Percentiles rank a stretch among this genome's conserved stretches.
Evolutionary conservation across 2,329 filamentous ascomycete species (phyloP).

Genomic region (Fonsecaea pedrosoi): DNA sequence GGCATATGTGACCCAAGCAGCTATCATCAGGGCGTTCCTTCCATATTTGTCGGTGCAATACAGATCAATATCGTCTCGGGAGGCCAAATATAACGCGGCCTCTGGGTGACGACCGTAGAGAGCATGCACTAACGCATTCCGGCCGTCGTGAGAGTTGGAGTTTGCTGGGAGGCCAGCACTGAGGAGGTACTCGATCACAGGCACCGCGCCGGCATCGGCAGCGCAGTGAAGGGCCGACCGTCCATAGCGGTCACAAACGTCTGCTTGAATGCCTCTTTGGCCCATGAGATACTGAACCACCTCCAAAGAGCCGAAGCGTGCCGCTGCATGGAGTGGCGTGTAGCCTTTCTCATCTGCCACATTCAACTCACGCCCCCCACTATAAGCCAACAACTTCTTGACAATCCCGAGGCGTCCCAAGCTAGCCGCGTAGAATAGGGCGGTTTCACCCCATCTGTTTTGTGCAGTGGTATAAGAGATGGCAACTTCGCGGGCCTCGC

Average conservation of each 20-base stretch:
- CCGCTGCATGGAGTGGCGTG: neutral
- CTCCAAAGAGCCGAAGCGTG: neutral
- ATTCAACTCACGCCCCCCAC: conserved; percentile 5
- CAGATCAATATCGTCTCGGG: neutral
- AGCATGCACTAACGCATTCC: neutral
- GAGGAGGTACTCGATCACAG: neutral
- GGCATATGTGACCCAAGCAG: neutral
- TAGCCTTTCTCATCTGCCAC: neutral
- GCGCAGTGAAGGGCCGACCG: neutral
- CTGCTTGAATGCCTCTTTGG: neutral
- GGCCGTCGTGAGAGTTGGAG: neutral
- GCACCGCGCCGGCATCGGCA: neutral
- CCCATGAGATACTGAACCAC: conserved; percentile 1
- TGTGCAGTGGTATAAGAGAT: neutral
- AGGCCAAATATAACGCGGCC: neutral
- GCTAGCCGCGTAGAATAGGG: neutral
- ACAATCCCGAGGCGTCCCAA: conserved; percentile 3
- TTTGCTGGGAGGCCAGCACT: neutral
- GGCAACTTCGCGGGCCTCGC: neutral
- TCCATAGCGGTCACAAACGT: neutral
- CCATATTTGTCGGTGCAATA: neutral
- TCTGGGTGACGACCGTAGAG: too few species aligned
- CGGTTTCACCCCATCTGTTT: neutral
- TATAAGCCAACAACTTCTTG: conserved; percentile 10
- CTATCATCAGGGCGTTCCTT: neutral